Evolutionary conservation across 2,329 filamentous ascomycete species (phyloP).

Genomic region (Xylaria sp.): DNA sequence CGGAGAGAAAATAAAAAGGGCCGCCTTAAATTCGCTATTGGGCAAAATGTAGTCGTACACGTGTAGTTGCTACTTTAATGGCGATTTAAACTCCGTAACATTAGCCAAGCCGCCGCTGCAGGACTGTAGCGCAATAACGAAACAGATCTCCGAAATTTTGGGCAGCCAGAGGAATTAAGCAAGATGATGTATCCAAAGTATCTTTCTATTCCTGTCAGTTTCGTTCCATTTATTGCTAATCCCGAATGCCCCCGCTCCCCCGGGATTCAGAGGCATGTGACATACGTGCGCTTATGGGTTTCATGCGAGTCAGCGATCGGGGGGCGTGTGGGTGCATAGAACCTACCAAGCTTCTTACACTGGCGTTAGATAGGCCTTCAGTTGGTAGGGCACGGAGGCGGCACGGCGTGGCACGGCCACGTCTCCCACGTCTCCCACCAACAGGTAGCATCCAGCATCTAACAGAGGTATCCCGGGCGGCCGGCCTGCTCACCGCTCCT

Average conservation of each 20-base stretch:
- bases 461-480: constrained; percentile 22
- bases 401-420: constrained; percentile 4
- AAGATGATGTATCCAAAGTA: neutral
- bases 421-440: neutral
- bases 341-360: constrained; percentile 5
- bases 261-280: neutral
- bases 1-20: neutral
- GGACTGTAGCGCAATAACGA: neutral
- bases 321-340: neutral
- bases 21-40: neutral
- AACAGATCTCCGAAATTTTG: neutral
- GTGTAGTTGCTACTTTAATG: neutral
- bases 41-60: neutral
- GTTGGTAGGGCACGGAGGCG: neutral
- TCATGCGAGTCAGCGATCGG: constrained; percentile 13
- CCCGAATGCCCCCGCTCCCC: neutral
- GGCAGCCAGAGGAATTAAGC: neutral
- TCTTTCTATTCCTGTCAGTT: neutral
- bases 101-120: neutral
- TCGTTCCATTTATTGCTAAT: neutral
- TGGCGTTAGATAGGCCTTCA: neutral
- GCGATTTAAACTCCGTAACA: neutral
- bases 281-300: constrained; percentile 13
- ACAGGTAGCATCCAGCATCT: constrained; percentile 19
- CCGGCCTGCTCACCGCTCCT: constrained; percentile 31